Evolutionary conservation across 257 asterid genomes (phyloP), one percentile per base, ranked within the genome.

Genomic region (Penstemon newberryi): DNA sequence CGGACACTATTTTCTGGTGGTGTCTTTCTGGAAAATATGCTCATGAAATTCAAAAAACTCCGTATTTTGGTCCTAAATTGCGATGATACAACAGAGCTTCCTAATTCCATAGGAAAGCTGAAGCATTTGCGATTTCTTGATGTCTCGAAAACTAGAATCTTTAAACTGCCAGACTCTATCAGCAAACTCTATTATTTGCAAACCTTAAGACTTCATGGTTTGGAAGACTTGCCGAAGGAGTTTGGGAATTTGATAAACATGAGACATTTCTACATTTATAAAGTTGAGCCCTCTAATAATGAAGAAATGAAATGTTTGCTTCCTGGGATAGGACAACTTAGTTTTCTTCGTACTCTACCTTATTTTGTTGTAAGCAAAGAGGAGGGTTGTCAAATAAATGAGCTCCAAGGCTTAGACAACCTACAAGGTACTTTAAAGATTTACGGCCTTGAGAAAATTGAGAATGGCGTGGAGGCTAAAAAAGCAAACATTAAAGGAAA

Each of bases 121-220:
- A 74, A 33, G 50, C 52, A 19, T 41, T 65, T 74, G 6, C 70
- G 73, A 39, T 61, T 60, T 56, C 74, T 78, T 49, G 80, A 74
- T 59, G 56, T 78, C 56, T 60, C 70, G 0, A 0, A 15, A 8
- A 70, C 77, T 11, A 0, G 0, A 0, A 66, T 74, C 36, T 2
- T 0, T 2, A 42, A 3, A 18, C 25, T 79, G 45, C 78, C 80
- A 1, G 66, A 65, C 38, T 61, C 77, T 7, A 45, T 69, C 39
- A 46, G 60, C 0, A 47, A 50, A 59, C 81, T 70, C 19, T 47
- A 76, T 58, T 53, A 70, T 66, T 54, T 76, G 67, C 76, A 78
- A 33, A 78, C 72, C 4, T 7, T 74, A 18, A 70, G 72, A 53
- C 58, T 66, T 9, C 0, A 0, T n/a, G 39, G 3, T 5, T 38